These are phyloP conservation scores for Gentiana macrophylla DNA, from an alignment of 257 asterid species.

Conservation along the genomic window DNA sequence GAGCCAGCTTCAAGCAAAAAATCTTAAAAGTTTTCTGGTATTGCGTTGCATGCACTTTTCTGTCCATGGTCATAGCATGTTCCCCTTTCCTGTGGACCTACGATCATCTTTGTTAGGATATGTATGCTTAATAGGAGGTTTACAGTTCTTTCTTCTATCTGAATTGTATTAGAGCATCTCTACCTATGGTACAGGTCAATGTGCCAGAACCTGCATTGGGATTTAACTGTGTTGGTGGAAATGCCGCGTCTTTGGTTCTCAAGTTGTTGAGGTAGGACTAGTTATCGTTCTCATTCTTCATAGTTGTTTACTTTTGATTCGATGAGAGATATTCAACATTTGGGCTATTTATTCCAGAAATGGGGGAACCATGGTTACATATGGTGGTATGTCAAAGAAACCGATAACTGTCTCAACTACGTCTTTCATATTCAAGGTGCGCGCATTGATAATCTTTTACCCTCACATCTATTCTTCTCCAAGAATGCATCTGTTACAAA, in stretches of 20 bases:
- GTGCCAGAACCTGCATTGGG: conserved; percentile 79
- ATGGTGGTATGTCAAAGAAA: conserved; percentile 97
- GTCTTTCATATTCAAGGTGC: conserved; percentile 83
- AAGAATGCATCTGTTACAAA: not conserved
- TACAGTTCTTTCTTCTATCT: too few relatives aligned
- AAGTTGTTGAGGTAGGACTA: conserved; percentile 66
- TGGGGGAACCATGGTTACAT: conserved; percentile 96
- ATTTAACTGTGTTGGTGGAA: conserved; percentile 94
- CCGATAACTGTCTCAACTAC: conserved; percentile 81
- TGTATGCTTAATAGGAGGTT: not conserved
- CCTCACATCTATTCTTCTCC: not conserved
- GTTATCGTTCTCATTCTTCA: conserved; percentile 2
- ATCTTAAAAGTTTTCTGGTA: conserved; percentile 79
- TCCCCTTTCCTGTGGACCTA: not conserved
- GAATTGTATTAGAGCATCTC: not conserved
- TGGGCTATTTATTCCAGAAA: conserved; percentile 35
- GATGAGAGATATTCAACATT: conserved; percentile 1
- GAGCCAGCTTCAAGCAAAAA: conserved; percentile 73
- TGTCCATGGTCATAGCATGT: not conserved
- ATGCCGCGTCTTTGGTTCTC: conserved; percentile 77
- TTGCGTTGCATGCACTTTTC: conserved; percentile 8
- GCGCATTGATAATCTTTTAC: not conserved
- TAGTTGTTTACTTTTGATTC: not conserved
- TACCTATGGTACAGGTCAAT: conserved; percentile 37
- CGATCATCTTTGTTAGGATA: not conserved